Base-by-base conservation (phyloP, 2,329 filamentous ascomycete genomes). In the Xylogone sp. region DNA sequence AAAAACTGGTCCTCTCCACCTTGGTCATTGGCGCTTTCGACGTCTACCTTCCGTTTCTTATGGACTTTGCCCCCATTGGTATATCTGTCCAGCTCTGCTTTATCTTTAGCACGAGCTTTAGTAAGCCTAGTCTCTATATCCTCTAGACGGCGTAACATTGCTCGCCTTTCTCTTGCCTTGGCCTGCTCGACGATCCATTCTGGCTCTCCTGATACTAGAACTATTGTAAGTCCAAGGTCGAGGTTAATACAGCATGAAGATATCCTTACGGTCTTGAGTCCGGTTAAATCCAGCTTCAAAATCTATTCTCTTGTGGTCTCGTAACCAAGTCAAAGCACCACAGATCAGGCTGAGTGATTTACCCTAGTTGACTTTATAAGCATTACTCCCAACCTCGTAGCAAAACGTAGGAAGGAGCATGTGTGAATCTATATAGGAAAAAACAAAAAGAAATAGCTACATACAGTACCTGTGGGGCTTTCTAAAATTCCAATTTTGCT, bases 321-420 rank as follows among this genome's bases (percentile, higher is more conserved):
- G 79, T 12, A 89, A 72, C 86, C 86, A 90, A 2, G 86, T 88
- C 59, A 89, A 65, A 18, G 86, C 81, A 45, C 80, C 83, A 67
- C 86, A 90, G 52, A 89, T 87, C 48, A 90, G 69, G 66, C 86
- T 88, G 46, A 89, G 62, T 1, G 86, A 88, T 74, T 90, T 90
- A 43, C 86, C 86, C 69, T 80, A 58, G 34, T 31, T 19, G 34
- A 45, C 10, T 16, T 18, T 39, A 18, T 39, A 39, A 39, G 34
- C 34, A 39, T 5, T 39, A 18, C n/a, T 27, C 10, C 10, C 5
- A 27, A 27, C 24, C 10, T 27, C 5, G 10, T 27, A 6, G 10
- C 24, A 5, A 10, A 5, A 6, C 24, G 24, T 10, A 27, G 24
- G n/a, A n/a, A n/a, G n/a, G n/a, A n/a, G n/a, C n/a, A n/a, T n/a